Evolutionary conservation across 1,139 yeast genomes (phyloP).

Genomic region (Keqinozyma sinolaborantium): DNA sequence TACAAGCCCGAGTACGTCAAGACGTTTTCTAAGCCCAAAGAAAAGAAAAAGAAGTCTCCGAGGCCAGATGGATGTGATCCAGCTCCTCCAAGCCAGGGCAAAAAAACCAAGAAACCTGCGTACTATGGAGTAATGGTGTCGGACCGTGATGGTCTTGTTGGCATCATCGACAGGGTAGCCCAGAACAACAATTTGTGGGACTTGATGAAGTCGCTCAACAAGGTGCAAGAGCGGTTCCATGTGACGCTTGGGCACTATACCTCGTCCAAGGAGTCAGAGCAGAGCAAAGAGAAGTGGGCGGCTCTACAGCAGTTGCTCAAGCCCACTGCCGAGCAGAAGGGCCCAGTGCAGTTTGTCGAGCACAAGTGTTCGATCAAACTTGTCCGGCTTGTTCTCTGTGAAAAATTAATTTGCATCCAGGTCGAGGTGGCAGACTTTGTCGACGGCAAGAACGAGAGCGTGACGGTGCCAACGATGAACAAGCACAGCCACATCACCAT

Average conservation of each 20-base stretch:
- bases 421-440: slow-evolving; percentile 37
- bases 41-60: slow-evolving; percentile 19
- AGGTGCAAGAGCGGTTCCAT: slow-evolving; percentile 64
- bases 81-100: slow-evolving; percentile 5
- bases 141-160: slow-evolving; percentile 5
- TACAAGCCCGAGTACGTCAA: slow-evolving; percentile 53
- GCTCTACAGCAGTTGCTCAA: slow-evolving; percentile 11
- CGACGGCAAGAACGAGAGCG: slow-evolving; percentile 18
- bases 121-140: slow-evolving; percentile 29
- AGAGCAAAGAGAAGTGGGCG: slow-evolving; percentile 22
- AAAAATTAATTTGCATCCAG: slow-evolving; percentile 52
- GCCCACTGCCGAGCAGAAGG: slow-evolving; percentile 7
- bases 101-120: slow-evolving; percentile 9
- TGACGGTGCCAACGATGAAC: slow-evolving; percentile 34
- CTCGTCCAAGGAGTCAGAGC: slow-evolving; percentile 20
- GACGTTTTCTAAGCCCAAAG: slow-evolving; percentile 18
- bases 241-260: slow-evolving; percentile 68
- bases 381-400: slow-evolving; percentile 41
- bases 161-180: slow-evolving; percentile 7
- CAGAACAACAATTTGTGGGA: slow-evolving; percentile 24
- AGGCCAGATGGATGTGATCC: slow-evolving; percentile 8
- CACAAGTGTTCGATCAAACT: slow-evolving; percentile 38
- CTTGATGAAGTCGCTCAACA: slow-evolving; percentile 19
- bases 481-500: slow-evolving; percentile 69
- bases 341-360: slow-evolving; percentile 11